phyloP scores from a whole-genome alignment of 2,329 filamentous ascomycete species.

The Claviceps africana region DNA sequence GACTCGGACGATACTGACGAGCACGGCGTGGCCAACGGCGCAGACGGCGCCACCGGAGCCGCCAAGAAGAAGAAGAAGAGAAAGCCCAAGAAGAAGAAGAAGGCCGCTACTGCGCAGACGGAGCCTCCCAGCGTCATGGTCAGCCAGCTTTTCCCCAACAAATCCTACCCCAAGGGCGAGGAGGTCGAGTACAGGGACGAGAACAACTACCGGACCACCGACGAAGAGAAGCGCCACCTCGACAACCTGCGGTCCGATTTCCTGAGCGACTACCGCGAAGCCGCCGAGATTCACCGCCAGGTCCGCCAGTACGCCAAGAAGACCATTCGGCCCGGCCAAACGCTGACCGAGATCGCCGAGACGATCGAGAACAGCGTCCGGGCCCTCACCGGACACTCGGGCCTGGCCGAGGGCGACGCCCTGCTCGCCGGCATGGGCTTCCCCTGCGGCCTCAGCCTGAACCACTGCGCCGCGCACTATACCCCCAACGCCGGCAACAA shows the following conservation, averaged over 20 bases:
- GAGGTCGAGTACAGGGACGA: slow-evolving; percentile 66
- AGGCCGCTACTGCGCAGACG: slow-evolving; percentile 52
- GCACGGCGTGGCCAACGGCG: slow-evolving; percentile 19
- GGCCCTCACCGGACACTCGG: slow-evolving; percentile 60
- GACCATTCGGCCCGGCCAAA: slow-evolving; percentile 68
- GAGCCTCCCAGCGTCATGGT: slow-evolving; percentile 59
- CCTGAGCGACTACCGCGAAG: slow-evolving; percentile 67
- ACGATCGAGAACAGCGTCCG: slow-evolving; percentile 77
- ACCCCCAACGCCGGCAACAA: slow-evolving; percentile 80
- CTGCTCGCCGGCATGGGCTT: slow-evolving; percentile 74
- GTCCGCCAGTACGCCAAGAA: slow-evolving; percentile 73
- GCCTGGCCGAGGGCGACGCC: slow-evolving; percentile 64
- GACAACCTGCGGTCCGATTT: slow-evolving; percentile 73
- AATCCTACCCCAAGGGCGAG: slow-evolving; percentile 60
- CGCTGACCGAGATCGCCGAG: slow-evolving; percentile 68
- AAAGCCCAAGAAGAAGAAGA: slow-evolving; percentile 76
- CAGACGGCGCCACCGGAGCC: slow-evolving; percentile 23
- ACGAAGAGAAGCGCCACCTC: slow-evolving; percentile 70
- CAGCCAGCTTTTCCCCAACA: slow-evolving; percentile 58
- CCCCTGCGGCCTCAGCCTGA: slow-evolving; percentile 69
- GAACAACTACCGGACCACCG: slow-evolving; percentile 64
- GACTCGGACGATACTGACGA: slow-evolving; percentile 40
- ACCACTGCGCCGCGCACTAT: slow-evolving; percentile 77
- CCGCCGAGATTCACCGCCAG: slow-evolving; percentile 78
- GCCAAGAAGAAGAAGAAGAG: slow-evolving; percentile 49